Evolutionary conservation across 108 stramenopile genomes (phyloP).

Genomic region (Nitzschia sp.): DNA sequence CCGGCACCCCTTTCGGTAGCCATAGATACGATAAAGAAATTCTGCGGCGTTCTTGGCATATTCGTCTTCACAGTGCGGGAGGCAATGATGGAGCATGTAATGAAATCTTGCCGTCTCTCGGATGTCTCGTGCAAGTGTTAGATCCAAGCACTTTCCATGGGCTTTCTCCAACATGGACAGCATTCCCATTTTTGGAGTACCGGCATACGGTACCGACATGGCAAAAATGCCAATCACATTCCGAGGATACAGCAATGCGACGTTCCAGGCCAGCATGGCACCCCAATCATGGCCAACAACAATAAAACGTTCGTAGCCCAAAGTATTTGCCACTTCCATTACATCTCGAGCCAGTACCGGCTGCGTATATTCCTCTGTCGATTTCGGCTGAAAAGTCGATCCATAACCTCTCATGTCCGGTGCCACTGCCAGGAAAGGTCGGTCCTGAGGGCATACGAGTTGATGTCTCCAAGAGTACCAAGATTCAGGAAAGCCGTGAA

Average conservation of each 20-base stretch:
- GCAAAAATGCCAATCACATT: conserved; percentile 19
- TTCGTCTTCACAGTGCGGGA: conserved; percentile 10
- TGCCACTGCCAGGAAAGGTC: conserved; percentile 13
- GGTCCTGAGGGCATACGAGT: background rate
- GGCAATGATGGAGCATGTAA: conserved; percentile 33
- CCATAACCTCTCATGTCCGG: conserved; percentile 50
- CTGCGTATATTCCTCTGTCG: conserved; percentile 18
- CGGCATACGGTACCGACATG: conserved; percentile 30
- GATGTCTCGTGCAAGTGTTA: background rate
- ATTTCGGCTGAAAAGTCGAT: conserved; percentile 16
- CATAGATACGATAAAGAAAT: conserved; percentile 20
- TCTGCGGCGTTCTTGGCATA: conserved; percentile 20
- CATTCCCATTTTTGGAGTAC: conserved; percentile 4
- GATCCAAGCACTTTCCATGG: conserved; percentile 22
- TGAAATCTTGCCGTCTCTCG: conserved; percentile 15
- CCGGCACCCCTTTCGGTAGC: conserved; percentile 4
- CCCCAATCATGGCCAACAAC: conserved; percentile 44
- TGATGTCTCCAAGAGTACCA: conserved; percentile 43
- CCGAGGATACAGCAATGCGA: conserved; percentile 25
- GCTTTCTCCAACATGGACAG: conserved; percentile 8
- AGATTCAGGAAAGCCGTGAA: conserved; percentile 41
- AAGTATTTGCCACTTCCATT: conserved; percentile 2
- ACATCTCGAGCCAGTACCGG: conserved; percentile 26
- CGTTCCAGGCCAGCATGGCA: conserved; percentile 21
- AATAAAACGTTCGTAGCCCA: conserved; percentile 26